A percentile compares a stretch with the other conserved stretches of the same genome.
Conservation (phyloP, 306 rosid species). For the Nissolia schottii region DNA sequence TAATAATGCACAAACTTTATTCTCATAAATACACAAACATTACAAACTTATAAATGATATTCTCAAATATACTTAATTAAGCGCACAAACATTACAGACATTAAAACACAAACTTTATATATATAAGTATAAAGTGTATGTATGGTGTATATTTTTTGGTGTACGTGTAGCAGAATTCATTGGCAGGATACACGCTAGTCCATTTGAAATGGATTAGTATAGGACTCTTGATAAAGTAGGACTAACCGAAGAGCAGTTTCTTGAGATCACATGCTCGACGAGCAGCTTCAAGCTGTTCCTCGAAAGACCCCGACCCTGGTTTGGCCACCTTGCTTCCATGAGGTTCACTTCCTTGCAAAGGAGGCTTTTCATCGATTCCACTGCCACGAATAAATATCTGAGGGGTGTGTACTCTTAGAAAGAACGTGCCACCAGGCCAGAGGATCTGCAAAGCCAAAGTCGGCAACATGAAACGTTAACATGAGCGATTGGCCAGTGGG, state of each 20-base stretch:
- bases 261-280: conserved; percentile 84
- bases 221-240: conserved; percentile 5
- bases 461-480: conserved; percentile 22
- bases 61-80: too few relatives aligned
- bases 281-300: conserved; percentile 90
- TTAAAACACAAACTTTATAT: too few relatives aligned
- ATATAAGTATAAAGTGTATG: too few relatives aligned
- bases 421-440: conserved; percentile 92
- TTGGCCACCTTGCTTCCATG: conserved; percentile 33
- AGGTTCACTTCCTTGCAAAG: conserved; percentile 39
- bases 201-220: neutral
- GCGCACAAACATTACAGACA: too few relatives aligned
- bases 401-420: conserved; percentile 45
- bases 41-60: too few relatives aligned
- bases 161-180: too few relatives aligned
- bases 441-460: conserved; percentile 58
- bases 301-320: conserved; percentile 63
- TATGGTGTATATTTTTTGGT: too few relatives aligned
- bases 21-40: too few relatives aligned
- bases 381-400: conserved; percentile 28
- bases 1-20: too few relatives aligned
- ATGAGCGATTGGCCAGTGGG: neutral
- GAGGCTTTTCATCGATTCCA: conserved; percentile 29
- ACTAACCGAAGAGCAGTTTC: conserved; percentile 92
- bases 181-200: neutral